Conservation (phyloP, 2,329 filamentous ascomycete species). For the Pseudogymnoascus sp. region DNA sequence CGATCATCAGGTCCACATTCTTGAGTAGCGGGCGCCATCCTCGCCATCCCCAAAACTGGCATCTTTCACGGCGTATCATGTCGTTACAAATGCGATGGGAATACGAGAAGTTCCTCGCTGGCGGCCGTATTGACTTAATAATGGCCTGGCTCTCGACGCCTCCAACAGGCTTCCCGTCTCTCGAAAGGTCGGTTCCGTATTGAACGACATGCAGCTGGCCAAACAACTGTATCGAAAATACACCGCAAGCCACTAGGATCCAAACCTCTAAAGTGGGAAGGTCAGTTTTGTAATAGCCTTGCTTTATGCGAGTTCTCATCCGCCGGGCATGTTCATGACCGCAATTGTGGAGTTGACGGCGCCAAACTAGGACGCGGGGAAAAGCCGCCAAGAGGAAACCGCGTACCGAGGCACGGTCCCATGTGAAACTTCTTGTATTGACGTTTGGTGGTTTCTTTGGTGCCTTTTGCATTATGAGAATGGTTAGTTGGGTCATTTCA, state of each 20-base stretch:
- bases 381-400: background rate
- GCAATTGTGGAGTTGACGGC: slow-evolving; percentile 4
- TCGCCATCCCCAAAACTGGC: background rate
- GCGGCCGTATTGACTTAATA: background rate
- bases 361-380: slow-evolving; percentile 3
- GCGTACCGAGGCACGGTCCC: background rate
- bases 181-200: background rate
- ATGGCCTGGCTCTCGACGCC: background rate
- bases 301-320: background rate
- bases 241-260: background rate
- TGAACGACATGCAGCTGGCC: background rate
- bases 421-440: background rate
- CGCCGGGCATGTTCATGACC: background rate
- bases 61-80: background rate
- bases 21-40: background rate
- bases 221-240: background rate
- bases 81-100: background rate
- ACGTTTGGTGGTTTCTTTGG: background rate
- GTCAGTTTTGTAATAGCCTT: background rate
- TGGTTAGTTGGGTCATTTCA: background rate
- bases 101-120: background rate
- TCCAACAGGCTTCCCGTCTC: background rate
- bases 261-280: background rate
- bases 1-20: slow-evolving; percentile 3
- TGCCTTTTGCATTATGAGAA: background rate